Conservation (phyloP, 1,284 basidiomycete genomes). For the Pseudomicrostroma phylloplanum region DNA sequence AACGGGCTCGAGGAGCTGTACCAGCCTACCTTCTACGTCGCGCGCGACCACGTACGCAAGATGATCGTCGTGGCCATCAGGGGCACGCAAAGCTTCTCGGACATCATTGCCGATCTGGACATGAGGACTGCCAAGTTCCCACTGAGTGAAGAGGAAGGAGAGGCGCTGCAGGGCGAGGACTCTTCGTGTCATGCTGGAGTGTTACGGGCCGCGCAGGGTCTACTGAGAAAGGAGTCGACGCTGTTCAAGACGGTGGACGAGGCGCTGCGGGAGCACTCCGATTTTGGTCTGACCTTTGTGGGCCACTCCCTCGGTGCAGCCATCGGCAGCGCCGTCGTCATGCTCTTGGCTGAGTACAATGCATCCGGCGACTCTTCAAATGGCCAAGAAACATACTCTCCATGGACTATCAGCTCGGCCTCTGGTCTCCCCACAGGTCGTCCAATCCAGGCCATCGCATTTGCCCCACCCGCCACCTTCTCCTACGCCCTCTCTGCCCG, state of each 20-base stretch:
- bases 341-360: conserved; percentile 43
- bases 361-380: conserved; percentile 20
- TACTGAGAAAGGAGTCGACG: conserved; percentile 37
- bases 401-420: neutral
- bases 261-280: conserved; percentile 38
- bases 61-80: conserved; percentile 45
- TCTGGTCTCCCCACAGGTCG: conserved; percentile 37
- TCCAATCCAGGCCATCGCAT: conserved; percentile 43
- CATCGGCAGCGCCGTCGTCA: conserved; percentile 42
- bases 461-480: conserved; percentile 47
- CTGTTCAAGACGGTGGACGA: conserved; percentile 33
- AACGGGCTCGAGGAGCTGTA: conserved; percentile 19
- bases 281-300: conserved; percentile 44
- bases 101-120: conserved; percentile 49
- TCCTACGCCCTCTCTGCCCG: conserved; percentile 32
- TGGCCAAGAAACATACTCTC: no score
- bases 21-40: conserved; percentile 46
- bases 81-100: conserved; percentile 46
- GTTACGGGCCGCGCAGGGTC: conserved; percentile 39
- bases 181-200: conserved; percentile 46
- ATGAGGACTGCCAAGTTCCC: conserved; percentile 37
- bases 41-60: conserved; percentile 41
- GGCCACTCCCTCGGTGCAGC: conserved; percentile 47
- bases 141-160: neutral
- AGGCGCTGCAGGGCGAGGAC: conserved; percentile 23